Evolutionary conservation across 306 rosid genomes (phyloP), one percentile per base, ranked within the genome.

Genomic region (Lablab purpureus): DNA sequence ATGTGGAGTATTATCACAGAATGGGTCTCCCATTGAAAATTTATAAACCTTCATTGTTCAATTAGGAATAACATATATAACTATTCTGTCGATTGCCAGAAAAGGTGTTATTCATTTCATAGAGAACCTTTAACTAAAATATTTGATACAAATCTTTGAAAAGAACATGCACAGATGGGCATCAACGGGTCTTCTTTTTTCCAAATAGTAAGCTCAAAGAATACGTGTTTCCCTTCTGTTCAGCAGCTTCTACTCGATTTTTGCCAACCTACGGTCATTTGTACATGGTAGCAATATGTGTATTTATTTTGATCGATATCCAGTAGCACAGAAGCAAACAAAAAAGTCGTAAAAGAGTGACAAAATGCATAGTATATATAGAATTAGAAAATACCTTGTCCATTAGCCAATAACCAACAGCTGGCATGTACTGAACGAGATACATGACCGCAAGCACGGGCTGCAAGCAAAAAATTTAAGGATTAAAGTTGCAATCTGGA

Each of bases 361-460:
- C 14, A 23, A 49, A 64, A 55, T 54, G 69, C 71, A 64, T 22
- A 13, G 59, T 27, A 64, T 19, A 77, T 27, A 64, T 19, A 77
- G 64, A 50, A 49, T 60, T 37, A 36, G 79, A 71, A 76, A 79
- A 47, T 88, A 90, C 98, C 98, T 94, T 91, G 88, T 91, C 98
- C 98, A 91, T 91, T 81, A 91, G 78, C 98, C 98, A 93, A 86
- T 85, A 90, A 76, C 98, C 98, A 66, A 94, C 36, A 10, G 88
- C 85, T 70, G 98, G 97, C 96, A 87, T 85, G 92, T 90, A 94
- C 71, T 91, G 98, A 85, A 91, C 97, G 65, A 91, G 87, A 81
- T 94, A 91, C 98, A 94, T 91, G 77, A 91, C 92, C 12, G 88
- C 89, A 54, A 94, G 96, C 71, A 94, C 94, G 63, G 98, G 96